phyloP scores from a whole-genome alignment of 176 grass and related monocot species.

The Eremochloa ophiuroides region DNA sequence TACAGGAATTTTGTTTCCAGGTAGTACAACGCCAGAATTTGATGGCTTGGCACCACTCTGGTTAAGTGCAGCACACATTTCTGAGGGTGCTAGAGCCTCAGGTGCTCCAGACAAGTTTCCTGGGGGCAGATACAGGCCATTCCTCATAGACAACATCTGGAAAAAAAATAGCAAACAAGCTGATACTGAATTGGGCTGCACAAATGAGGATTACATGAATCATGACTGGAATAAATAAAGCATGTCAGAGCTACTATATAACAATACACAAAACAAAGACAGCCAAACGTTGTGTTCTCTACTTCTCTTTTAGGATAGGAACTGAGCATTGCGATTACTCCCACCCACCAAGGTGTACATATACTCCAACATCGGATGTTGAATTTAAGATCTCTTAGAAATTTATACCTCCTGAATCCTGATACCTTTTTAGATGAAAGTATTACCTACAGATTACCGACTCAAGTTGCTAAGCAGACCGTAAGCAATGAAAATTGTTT shows the following conservation, averaged over 20 bases:
- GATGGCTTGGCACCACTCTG: conserved; percentile 25
- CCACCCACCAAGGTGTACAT: neutral
- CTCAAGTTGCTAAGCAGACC: neutral
- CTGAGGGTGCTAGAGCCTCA: conserved; percentile 34
- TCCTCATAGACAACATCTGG: conserved; percentile 87
- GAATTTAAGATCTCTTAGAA: neutral
- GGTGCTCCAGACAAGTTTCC: conserved; percentile 48
- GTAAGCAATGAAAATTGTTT: neutral
- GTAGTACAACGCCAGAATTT: conserved; percentile 27
- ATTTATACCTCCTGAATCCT: neutral
- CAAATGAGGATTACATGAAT: neutral
- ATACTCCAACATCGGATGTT: neutral
- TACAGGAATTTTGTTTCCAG: conserved; percentile 29
- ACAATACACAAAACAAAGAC: neutral
- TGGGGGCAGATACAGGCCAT: conserved; percentile 64
- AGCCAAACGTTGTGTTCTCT: neutral
- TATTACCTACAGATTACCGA: neutral
- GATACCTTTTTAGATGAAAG: neutral
- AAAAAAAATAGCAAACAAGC: neutral
- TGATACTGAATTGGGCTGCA: neutral
- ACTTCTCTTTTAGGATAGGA: neutral
- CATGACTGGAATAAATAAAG: neutral
- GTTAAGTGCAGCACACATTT: conserved; percentile 34
- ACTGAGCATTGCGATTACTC: neutral
- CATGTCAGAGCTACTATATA: neutral